Evolutionary conservation across 2,329 filamentous ascomycete genomes (phyloP).

Genomic region (Biscogniauxia mediterranea): DNA sequence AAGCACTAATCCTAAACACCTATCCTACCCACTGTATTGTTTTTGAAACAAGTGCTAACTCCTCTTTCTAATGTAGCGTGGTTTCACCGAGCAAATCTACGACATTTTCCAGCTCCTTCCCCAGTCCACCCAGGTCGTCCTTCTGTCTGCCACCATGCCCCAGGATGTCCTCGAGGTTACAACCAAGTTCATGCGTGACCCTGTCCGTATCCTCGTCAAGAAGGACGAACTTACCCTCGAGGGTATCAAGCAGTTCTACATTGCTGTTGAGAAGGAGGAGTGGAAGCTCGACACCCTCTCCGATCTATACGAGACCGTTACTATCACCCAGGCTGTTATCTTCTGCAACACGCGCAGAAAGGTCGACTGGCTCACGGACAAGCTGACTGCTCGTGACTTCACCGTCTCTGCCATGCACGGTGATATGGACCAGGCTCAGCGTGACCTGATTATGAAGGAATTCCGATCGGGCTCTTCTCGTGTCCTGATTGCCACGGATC

Average conservation of each 20-base stretch:
- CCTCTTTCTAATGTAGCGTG: conserved; percentile 58
- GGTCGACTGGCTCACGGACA: conserved; percentile 99
- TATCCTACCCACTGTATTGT: conserved; percentile 17
- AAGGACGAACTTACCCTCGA: conserved; percentile 99
- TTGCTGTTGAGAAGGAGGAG: conserved; percentile 99
- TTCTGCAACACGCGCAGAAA: conserved; percentile 99
- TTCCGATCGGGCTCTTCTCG: conserved; percentile 98
- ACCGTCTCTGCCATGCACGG: conserved; percentile 99
- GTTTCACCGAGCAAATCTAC: conserved; percentile 99
- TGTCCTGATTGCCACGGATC: conserved; percentile 97
- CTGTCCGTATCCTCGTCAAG: conserved; percentile 98
- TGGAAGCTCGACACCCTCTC: conserved; percentile 99
- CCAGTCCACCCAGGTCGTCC: conserved; percentile 96
- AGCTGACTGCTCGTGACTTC: conserved; percentile 98
- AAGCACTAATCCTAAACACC: too few species aligned
- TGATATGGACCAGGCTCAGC: conserved; percentile 97
- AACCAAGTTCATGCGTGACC: conserved; percentile 99
- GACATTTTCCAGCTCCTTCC: conserved; percentile 99
- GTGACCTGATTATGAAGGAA: conserved; percentile 99
- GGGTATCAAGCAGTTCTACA: conserved; percentile 99
- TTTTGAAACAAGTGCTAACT: conserved; percentile 33
- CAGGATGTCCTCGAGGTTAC: conserved; percentile 99
- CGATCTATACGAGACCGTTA: conserved; percentile 98
- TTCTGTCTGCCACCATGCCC: conserved; percentile 97
- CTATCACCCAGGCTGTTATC: conserved; percentile 99